These are phyloP conservation scores for Macrotyloma uniflorum DNA, from an alignment of 306 rosid genomes.

Conservation along the genomic window DNA sequence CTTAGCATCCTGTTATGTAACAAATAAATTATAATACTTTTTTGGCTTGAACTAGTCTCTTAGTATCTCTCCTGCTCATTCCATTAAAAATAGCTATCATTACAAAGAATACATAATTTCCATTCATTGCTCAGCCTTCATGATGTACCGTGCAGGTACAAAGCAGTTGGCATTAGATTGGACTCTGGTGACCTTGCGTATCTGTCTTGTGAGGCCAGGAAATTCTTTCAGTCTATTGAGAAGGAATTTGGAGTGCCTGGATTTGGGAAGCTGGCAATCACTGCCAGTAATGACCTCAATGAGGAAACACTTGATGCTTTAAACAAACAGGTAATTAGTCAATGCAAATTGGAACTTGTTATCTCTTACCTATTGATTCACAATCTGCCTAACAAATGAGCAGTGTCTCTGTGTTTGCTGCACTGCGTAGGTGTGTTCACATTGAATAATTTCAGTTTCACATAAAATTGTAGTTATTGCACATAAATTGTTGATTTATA, in stretches of 20 bases:
- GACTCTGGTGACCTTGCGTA: slow-evolving; percentile 99
- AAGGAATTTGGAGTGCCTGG: slow-evolving; percentile 74
- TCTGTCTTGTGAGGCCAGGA: slow-evolving; percentile 82
- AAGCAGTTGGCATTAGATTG: slow-evolving; percentile 88
- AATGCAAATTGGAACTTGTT: slow-evolving; percentile 9
- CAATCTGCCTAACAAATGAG: not conserved
- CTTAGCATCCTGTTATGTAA: not conserved
- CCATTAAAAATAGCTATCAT: not conserved
- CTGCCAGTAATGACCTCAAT: slow-evolving; percentile 98
- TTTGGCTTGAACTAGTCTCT: slow-evolving; percentile 25
- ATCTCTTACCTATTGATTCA: slow-evolving; percentile 24
- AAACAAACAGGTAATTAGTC: slow-evolving; percentile 77
- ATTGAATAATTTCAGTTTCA: slow-evolving; percentile 1
- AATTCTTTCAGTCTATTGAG: slow-evolving; percentile 73
- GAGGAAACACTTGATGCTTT: slow-evolving; percentile 98
- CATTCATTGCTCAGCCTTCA: slow-evolving; percentile 38
- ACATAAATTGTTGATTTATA: slow-evolving; percentile 16
- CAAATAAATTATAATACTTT: slow-evolving; percentile 18
- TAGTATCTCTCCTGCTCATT: not conserved
- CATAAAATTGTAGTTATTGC: not conserved
- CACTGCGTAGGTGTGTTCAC: not conserved
- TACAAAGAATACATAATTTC: slow-evolving; percentile 11
- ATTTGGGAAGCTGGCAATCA: slow-evolving; percentile 70
- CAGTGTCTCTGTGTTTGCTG: not conserved
- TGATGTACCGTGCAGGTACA: slow-evolving; percentile 67